These are phyloP conservation scores for Schizosaccharomyces japonicus DNA, from an alignment of 805 yeast genomes.

Conservation along the genomic window DNA sequence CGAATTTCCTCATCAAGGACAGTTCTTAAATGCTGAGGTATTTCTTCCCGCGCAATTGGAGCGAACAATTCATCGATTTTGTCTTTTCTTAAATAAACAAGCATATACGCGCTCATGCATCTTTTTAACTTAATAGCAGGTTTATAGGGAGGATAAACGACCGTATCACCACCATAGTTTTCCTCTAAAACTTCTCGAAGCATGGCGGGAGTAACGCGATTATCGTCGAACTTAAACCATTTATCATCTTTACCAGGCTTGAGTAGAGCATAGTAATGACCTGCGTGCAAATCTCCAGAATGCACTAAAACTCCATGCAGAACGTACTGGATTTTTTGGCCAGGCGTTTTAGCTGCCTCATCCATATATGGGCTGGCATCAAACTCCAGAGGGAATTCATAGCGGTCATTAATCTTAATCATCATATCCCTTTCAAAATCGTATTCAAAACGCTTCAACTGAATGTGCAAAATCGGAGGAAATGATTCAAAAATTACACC, in stretches of 20 bases:
- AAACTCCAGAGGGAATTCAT: conserved; percentile 65
- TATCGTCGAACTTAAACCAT: conserved; percentile 93
- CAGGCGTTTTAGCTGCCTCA: conserved; percentile 22
- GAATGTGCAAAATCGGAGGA: conserved; percentile 84
- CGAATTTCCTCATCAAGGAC: conserved; percentile 40
- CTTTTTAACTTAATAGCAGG: conserved; percentile 26
- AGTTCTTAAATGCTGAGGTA: conserved; percentile 45
- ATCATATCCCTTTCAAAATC: conserved; percentile 73
- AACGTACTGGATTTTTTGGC: conserved; percentile 50
- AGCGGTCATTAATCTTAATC: conserved; percentile 76
- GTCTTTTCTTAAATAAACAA: conserved; percentile 62
- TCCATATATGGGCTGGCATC: conserved; percentile 59
- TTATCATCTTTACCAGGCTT: conserved; percentile 45
- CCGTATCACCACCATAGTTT: conserved; percentile 66
- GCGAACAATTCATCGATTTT: conserved; percentile 34
- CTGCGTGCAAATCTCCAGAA: conserved; percentile 84
- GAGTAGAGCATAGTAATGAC: conserved; percentile 87
- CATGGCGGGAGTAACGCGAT: conserved; percentile 71
- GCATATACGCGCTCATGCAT: conserved; percentile 90
- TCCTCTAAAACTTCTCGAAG: conserved; percentile 69
- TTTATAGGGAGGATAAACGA: conserved; percentile 22
- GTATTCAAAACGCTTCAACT: conserved; percentile 80
- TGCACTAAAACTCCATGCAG: conserved; percentile 90
- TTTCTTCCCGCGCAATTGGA: conserved; percentile 28
- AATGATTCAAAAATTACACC: conserved; percentile 80